phyloP scores from a whole-genome alignment of 345 rosid genomes.

The Euphorbia pulcherrima region DNA sequence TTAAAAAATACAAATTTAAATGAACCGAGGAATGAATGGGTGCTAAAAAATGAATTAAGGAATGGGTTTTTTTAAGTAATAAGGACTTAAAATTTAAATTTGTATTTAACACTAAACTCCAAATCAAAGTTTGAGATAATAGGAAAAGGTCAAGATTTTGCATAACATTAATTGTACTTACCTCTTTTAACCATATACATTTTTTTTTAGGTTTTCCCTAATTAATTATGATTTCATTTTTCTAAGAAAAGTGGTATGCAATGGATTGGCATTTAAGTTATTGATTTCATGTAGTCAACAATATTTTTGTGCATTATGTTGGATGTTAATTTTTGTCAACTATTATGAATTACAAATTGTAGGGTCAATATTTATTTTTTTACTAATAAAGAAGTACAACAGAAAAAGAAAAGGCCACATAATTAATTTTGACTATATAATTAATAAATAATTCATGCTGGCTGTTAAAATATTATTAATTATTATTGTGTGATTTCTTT shows the following conservation, averaged over 20 bases:
- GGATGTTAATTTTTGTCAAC: constrained; percentile 7
- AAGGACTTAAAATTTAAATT: too few species aligned
- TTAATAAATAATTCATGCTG: too few species aligned
- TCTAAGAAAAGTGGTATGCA: neutral
- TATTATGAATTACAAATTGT: neutral
- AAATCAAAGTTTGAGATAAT: too few species aligned
- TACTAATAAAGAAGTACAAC: too few species aligned
- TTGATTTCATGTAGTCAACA: neutral
- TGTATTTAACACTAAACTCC: neutral
- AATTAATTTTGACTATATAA: too few species aligned
- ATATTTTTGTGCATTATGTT: neutral
- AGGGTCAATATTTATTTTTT: neutral
- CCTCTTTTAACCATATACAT: neutral
- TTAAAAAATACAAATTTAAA: neutral
- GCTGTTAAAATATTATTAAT: too few species aligned
- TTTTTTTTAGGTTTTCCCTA: neutral
- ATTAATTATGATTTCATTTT: constrained; percentile 1
- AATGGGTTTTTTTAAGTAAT: too few species aligned
- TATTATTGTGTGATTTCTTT: too few species aligned
- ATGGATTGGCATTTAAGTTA: neutral
- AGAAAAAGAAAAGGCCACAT: too few species aligned
- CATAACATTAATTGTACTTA: neutral
- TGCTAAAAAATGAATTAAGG: neutral
- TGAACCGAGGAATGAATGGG: neutral
- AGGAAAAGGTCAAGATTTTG: neutral